Percentiles rank a stretch among this genome's conserved stretches.
Conservation (phyloP, 257 asterid species). For the Solanum bulbocastanum region DNA sequence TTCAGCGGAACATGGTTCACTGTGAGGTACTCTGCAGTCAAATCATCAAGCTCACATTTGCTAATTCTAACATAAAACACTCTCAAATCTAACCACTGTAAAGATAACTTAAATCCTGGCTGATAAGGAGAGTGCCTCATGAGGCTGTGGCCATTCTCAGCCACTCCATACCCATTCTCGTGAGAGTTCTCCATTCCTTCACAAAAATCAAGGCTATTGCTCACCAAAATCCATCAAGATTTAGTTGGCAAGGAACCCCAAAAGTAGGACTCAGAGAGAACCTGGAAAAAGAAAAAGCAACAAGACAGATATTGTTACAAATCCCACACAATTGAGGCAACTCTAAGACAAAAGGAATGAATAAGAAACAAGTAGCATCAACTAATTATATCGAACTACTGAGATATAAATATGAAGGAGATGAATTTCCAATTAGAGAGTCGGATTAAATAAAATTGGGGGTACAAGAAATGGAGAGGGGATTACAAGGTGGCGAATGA, state of each 20-base stretch:
- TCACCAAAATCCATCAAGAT: slow-evolving; percentile 26
- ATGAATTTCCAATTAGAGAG: not conserved
- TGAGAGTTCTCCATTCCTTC: slow-evolving; percentile 28
- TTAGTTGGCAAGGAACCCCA: not conserved
- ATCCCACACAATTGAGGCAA: slow-evolving; percentile 17
- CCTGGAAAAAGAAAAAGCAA: slow-evolving; percentile 13
- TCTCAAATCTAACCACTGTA: slow-evolving; percentile 62
- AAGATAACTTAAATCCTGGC: slow-evolving; percentile 14
- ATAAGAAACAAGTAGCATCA: not conserved
- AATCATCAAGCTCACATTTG: slow-evolving; percentile 51
- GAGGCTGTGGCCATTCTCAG: slow-evolving; percentile 24
- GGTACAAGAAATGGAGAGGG: not conserved
- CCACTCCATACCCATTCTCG: slow-evolving; percentile 18
- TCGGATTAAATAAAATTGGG: too few relatives aligned
- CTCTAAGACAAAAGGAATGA: not conserved
- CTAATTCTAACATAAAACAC: slow-evolving; percentile 56
- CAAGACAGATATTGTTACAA: slow-evolving; percentile 4
- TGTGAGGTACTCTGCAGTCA: slow-evolving; percentile 43
- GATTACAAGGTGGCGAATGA: not conserved
- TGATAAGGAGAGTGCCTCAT: slow-evolving; percentile 18
- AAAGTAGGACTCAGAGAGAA: slow-evolving; percentile 3
- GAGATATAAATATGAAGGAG: not conserved
- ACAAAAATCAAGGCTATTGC: slow-evolving; percentile 7
- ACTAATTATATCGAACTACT: not conserved
- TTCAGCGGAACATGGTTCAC: slow-evolving; percentile 53